Evolutionary conservation across 257 asterid species (phyloP), one percentile per base, ranked within the genome.

Genomic region (Petunia secreta): DNA sequence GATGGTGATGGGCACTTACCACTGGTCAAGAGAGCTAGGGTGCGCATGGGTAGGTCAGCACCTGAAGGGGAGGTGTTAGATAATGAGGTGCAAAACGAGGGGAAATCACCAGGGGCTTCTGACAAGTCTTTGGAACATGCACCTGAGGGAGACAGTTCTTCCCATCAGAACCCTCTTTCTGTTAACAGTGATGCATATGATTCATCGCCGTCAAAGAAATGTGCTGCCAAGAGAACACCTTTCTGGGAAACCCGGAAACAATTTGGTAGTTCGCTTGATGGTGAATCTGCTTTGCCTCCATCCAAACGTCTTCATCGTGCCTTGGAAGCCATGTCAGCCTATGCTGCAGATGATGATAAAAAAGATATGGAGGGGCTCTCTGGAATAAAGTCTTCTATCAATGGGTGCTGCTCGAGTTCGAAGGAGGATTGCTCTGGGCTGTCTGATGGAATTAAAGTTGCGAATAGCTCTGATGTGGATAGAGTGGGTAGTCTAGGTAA

Each of bases 241-340:
- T 48, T 66, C 44, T 87, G 88, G 92, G 94, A 87, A 81, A 82
- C 80, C 46, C 83, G 85, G 76, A 94, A 87, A 63, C 84, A 73
- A 36, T 82, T 83, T 81, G 86, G 82, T 79, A 79, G 89, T 82
- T 88, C 86, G 9, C 77, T 89, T 57, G 92, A 90, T 82, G 97
- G 93, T 40, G 99, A 95, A 88, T 91, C 98, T 85, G 93, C 97
- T 79, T 92, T 95, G 74, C 99, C 99, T 85, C 99, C 98, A 69
- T 95, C 97, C 5, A 95, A 95, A 84, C 95, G 99, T 57, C 85
- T 95, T 46, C 97, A 93, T 80, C 97, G 99, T 81, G 99, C 99
- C 52, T 80, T 95, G 88, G 96, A 95, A 83, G 99, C 99, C 84
- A 95, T 95, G 99, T 95, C 97, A 60, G 99, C 98, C 66, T 91